A percentile compares a stretch with the other conserved stretches of the same genome.
phyloP scores from a whole-genome alignment of 306 rosid genomes.

The Astragalus glycyphyllos region DNA sequence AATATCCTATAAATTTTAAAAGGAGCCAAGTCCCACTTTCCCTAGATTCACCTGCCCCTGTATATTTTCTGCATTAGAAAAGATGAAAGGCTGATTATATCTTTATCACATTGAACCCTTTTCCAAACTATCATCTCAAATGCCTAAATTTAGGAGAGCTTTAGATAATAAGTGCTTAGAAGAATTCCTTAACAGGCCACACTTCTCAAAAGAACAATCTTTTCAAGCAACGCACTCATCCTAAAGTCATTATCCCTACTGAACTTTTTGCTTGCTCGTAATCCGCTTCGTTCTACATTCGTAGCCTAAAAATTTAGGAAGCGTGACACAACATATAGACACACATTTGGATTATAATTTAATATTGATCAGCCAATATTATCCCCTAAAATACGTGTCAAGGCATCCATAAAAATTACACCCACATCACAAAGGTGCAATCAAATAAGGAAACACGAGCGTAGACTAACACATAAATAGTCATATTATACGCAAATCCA shows the following conservation, averaged over 20 bases:
- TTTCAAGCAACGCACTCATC: background rate
- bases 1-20: background rate
- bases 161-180: background rate
- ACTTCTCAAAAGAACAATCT: background rate
- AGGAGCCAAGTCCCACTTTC: background rate
- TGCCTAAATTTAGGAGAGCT: too few species aligned
- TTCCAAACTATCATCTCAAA: too few species aligned
- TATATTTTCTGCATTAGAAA: too few species aligned
- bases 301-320: background rate
- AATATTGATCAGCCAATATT: background rate
- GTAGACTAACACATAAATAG: conserved; percentile 18
- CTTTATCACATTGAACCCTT: too few species aligned
- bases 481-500: conserved; percentile 37
- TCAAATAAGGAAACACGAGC: conserved; percentile 6
- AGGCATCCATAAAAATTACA: background rate
- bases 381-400: background rate
- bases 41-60: too few species aligned
- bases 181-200: background rate
- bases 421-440: background rate
- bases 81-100: too few species aligned
- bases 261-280: background rate
- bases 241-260: background rate
- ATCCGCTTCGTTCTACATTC: background rate
- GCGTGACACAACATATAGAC: background rate
- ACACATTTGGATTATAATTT: background rate